Percentiles rank a stretch among this genome's conserved stretches.
These are phyloP conservation scores for Salinomyces thailandicus DNA, from an alignment of 2,329 filamentous ascomycete genomes.

Conservation along the genomic window DNA sequence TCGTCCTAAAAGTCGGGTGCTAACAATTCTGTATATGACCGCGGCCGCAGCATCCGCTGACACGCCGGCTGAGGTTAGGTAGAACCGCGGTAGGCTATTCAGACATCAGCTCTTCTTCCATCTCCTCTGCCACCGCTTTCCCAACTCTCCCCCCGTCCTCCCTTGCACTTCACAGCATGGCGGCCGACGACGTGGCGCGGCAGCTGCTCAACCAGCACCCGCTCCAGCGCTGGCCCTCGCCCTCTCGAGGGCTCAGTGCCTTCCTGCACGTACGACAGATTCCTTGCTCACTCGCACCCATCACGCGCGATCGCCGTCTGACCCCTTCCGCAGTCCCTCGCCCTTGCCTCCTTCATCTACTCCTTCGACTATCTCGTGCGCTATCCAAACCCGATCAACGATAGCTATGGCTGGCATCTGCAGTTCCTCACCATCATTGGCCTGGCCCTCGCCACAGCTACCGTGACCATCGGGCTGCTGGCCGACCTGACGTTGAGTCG, in stretches of 20 bases:
- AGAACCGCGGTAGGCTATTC: too few species aligned
- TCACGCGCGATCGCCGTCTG: conserved; percentile 13
- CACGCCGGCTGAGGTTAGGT: too few species aligned
- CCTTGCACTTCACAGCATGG: conserved; percentile 8
- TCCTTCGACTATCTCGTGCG: conserved; percentile 33
- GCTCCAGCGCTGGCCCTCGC: conserved; percentile 55
- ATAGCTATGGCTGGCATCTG: conserved; percentile 57
- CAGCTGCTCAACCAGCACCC: conserved; percentile 40
- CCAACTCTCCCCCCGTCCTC: background rate
- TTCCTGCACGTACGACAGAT: conserved; percentile 43
- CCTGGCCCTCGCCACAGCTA: conserved; percentile 49
- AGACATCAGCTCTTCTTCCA: background rate
- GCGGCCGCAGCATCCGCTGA: too few species aligned
- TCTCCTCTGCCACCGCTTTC: background rate
- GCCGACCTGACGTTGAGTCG: conserved; percentile 53
- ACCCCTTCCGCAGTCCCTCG: conserved; percentile 19
- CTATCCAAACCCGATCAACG: conserved; percentile 32
- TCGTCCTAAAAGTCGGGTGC: too few species aligned
- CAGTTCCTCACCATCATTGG: conserved; percentile 69
- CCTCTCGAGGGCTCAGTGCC: conserved; percentile 53
- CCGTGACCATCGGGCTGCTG: conserved; percentile 51
- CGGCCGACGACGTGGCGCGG: conserved; percentile 13
- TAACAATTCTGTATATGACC: too few species aligned
- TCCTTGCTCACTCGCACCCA: background rate
- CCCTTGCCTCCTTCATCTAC: conserved; percentile 36